Evolutionary conservation across 2,329 filamentous ascomycete species (phyloP).

Genomic region (Cladosporium sp.): DNA sequence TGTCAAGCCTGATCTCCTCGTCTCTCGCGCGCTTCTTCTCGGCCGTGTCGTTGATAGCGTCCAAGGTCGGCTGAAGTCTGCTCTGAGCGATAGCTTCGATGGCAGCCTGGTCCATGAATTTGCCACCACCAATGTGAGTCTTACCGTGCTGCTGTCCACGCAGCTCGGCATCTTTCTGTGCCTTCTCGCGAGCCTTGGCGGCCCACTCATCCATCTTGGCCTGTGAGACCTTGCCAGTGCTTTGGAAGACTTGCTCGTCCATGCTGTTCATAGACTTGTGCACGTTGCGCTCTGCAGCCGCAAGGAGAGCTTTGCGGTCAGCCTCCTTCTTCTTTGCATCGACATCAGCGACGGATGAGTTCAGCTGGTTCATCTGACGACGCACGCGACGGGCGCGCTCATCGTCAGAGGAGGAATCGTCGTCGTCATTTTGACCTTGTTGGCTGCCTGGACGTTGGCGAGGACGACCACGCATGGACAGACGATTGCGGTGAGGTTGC

Average conservation of each 20-base stretch:
- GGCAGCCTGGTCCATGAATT: constrained; percentile 73
- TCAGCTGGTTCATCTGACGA: constrained; percentile 77
- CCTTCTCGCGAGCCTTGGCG: constrained; percentile 68
- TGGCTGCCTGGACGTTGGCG: constrained; percentile 68
- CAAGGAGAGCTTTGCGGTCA: constrained; percentile 74
- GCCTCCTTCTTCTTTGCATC: constrained; percentile 72
- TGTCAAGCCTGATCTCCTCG: constrained; percentile 62
- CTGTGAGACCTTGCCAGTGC: constrained; percentile 72
- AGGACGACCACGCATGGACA: constrained; percentile 56
- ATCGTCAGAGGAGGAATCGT: constrained; percentile 56
- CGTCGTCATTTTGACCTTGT: constrained; percentile 36
- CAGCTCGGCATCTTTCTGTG: constrained; percentile 63
- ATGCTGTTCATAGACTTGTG: constrained; percentile 73
- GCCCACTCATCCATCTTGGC: constrained; percentile 76
- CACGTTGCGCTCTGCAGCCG: constrained; percentile 83
- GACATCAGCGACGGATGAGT: constrained; percentile 64
- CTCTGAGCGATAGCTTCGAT: constrained; percentile 77
- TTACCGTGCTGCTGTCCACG: constrained; percentile 59
- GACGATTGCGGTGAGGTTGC: constrained; percentile 47
- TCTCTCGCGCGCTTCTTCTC: constrained; percentile 70
- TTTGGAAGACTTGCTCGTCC: constrained; percentile 75
- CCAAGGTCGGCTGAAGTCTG: constrained; percentile 77
- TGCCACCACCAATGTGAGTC: constrained; percentile 75
- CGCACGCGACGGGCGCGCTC: constrained; percentile 71
- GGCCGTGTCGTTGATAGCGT: constrained; percentile 80